Percentiles rank a stretch among this genome's conserved stretches.
Evolutionary conservation across 2,329 filamentous ascomycete genomes (phyloP).

Genomic region (Sarocladiaceae sp.): DNA sequence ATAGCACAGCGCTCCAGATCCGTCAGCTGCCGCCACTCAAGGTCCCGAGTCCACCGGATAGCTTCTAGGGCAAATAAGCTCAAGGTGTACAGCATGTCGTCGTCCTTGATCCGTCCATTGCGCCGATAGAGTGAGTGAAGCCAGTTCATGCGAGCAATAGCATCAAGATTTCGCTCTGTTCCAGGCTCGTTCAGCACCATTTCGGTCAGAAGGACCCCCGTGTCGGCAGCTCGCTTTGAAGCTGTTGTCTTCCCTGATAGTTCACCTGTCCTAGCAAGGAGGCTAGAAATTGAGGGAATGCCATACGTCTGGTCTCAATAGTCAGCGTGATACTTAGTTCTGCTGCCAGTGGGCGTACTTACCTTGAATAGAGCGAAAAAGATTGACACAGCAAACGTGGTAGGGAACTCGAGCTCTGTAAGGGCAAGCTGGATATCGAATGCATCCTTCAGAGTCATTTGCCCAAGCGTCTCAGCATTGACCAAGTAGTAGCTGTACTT

Average conservation of each 20-base stretch:
- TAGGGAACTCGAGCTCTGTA: slow-evolving; percentile 49
- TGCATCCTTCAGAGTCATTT: slow-evolving; percentile 7
- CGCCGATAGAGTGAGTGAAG: slow-evolving; percentile 52
- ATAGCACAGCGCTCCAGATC: slow-evolving; percentile 49
- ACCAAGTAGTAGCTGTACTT: neutral
- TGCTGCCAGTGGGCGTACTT: slow-evolving; percentile 7
- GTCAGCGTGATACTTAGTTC: neutral
- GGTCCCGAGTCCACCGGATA: slow-evolving; percentile 41
- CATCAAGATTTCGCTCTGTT: slow-evolving; percentile 38
- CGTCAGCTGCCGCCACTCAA: slow-evolving; percentile 52
- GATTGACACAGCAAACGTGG: slow-evolving; percentile 40
- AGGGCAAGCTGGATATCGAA: slow-evolving; percentile 36
- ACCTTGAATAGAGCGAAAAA: slow-evolving; percentile 55
- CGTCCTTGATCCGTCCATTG: slow-evolving; percentile 52
- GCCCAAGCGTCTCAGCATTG: neutral
- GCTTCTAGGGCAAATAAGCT: slow-evolving; percentile 52
- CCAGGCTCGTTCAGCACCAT: slow-evolving; percentile 35
- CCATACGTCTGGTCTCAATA: slow-evolving; percentile 33
- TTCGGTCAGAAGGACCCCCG: slow-evolving; percentile 40
- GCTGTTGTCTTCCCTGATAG: slow-evolving; percentile 37
- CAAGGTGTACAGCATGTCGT: slow-evolving; percentile 61
- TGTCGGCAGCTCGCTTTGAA: slow-evolving; percentile 40
- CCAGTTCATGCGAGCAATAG: slow-evolving; percentile 58
- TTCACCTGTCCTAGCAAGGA: slow-evolving; percentile 43
- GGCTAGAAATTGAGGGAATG: slow-evolving; percentile 45